Evolutionary conservation across 495 filamentous ascomycete genomes (phyloP).

Genomic region (Delitschia confertaspora): DNA sequence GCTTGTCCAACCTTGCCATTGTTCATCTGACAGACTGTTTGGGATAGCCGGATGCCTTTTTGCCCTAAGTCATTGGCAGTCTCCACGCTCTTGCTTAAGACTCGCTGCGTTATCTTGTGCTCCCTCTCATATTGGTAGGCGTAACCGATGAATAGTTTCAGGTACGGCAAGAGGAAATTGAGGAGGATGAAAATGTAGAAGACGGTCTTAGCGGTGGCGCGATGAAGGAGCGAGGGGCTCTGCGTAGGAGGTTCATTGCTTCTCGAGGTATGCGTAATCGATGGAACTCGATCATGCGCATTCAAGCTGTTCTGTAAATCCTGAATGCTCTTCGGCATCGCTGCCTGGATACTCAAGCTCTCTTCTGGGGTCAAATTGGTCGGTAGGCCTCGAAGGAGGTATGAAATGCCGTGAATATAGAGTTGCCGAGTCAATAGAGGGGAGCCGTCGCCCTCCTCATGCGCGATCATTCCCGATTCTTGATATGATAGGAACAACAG

Average conservation of each 20-base stretch:
- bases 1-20: constrained; percentile 49
- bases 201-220: constrained; percentile 46
- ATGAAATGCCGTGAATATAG: constrained; percentile 57
- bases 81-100: constrained; percentile 43
- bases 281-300: constrained; percentile 31
- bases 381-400: constrained; percentile 59
- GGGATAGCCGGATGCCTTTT: constrained; percentile 41
- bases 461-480: constrained; percentile 30
- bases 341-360: constrained; percentile 37
- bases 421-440: constrained; percentile 49
- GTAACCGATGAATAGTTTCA: constrained; percentile 43
- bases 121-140: constrained; percentile 56
- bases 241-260: neutral
- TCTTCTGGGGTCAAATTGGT: constrained; percentile 45
- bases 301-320: constrained; percentile 21
- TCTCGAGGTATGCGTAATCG: constrained; percentile 6
- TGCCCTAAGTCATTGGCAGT: constrained; percentile 47
- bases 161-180: constrained; percentile 51
- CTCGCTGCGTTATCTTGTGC: constrained; percentile 49
- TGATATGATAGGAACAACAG: constrained; percentile 34
- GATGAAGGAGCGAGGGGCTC: constrained; percentile 48
- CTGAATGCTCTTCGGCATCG: constrained; percentile 38
- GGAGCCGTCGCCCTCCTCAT: constrained; percentile 23
- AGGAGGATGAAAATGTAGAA: constrained; percentile 49
- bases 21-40: constrained; percentile 44